Evolutionary conservation across 257 asterid species (phyloP).

Genomic region (Primulina tabacum): DNA sequence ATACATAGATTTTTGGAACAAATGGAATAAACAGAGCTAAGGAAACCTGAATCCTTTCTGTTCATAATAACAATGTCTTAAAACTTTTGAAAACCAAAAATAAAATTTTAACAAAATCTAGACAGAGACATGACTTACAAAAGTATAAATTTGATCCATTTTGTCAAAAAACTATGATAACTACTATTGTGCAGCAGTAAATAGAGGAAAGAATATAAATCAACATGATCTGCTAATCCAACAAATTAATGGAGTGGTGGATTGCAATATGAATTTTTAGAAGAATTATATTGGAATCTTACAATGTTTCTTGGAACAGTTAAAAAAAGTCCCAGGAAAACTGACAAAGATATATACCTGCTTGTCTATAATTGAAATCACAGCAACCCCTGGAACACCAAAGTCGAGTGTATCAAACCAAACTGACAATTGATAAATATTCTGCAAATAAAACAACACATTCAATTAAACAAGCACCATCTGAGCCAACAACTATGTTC

Average conservation of each 20-base stretch:
- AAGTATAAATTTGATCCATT: not conserved
- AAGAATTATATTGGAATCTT: not conserved
- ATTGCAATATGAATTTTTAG: not conserved
- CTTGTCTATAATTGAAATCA: slow-evolving; percentile 53
- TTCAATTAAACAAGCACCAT: slow-evolving; percentile 44
- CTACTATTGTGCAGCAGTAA: not conserved
- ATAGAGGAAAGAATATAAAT: not conserved
- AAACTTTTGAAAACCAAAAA: not conserved
- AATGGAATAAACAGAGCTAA: not conserved
- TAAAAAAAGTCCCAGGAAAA: not conserved
- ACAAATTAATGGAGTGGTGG: not conserved
- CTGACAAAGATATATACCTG: slow-evolving; percentile 42
- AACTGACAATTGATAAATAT: slow-evolving; percentile 7
- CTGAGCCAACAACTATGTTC: slow-evolving; percentile 66
- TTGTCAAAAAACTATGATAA: not conserved
- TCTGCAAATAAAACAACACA: slow-evolving; percentile 6
- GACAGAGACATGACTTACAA: not conserved
- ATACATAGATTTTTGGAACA: not conserved
- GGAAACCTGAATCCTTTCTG: not conserved
- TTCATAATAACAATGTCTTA: not conserved
- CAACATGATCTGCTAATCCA: not conserved
- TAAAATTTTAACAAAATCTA: too few species aligned
- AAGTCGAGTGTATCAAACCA: slow-evolving; percentile 5
- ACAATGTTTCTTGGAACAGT: slow-evolving; percentile 1
- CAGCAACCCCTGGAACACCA: slow-evolving; percentile 64